These are phyloP conservation scores for Tetracladium setigerum DNA, from an alignment of 495 filamentous ascomycete genomes.

Conservation along the genomic window DNA sequence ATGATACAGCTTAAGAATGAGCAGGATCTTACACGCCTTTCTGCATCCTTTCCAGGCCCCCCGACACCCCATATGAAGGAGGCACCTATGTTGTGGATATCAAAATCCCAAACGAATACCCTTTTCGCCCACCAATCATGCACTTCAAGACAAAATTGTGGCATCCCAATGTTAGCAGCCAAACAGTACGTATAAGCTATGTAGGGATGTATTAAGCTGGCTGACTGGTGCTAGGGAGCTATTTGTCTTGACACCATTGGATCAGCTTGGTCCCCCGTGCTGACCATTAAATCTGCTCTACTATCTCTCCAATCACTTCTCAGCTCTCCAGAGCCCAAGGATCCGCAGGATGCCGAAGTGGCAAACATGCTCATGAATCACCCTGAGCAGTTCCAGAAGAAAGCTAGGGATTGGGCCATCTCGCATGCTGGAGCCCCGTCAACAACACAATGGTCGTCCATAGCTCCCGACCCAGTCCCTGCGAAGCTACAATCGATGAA, in stretches of 20 bases:
- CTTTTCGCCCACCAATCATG: slow-evolving; percentile 89
- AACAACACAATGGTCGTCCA: slow-evolving; percentile 22
- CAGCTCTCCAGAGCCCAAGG: slow-evolving; percentile 88
- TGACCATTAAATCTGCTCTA: slow-evolving; percentile 92
- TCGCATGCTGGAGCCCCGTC: slow-evolving; percentile 74
- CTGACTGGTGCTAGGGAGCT: slow-evolving; percentile 57
- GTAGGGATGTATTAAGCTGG: background rate
- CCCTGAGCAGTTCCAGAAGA: slow-evolving; percentile 69
- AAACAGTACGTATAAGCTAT: slow-evolving; percentile 59
- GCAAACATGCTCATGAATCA: slow-evolving; percentile 80
- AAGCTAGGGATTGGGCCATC: slow-evolving; percentile 86
- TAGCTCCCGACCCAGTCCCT: background rate
- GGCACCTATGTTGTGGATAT: slow-evolving; percentile 81
- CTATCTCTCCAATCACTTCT: slow-evolving; percentile 90
- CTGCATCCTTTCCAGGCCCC: slow-evolving; percentile 82
- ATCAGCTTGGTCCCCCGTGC: slow-evolving; percentile 84
- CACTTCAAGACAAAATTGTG: slow-evolving; percentile 92
- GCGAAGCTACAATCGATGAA: slow-evolving; percentile 13
- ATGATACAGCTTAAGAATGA: slow-evolving; percentile 54
- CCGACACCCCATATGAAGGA: slow-evolving; percentile 90
- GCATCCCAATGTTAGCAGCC: slow-evolving; percentile 95
- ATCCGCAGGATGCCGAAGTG: slow-evolving; percentile 95
- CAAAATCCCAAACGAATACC: slow-evolving; percentile 80
- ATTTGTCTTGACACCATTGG: slow-evolving; percentile 96
- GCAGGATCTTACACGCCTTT: slow-evolving; percentile 73